phyloP scores from a whole-genome alignment of 2,329 filamentous ascomycete species.

The Tolypocladium ovalisporum region DNA sequence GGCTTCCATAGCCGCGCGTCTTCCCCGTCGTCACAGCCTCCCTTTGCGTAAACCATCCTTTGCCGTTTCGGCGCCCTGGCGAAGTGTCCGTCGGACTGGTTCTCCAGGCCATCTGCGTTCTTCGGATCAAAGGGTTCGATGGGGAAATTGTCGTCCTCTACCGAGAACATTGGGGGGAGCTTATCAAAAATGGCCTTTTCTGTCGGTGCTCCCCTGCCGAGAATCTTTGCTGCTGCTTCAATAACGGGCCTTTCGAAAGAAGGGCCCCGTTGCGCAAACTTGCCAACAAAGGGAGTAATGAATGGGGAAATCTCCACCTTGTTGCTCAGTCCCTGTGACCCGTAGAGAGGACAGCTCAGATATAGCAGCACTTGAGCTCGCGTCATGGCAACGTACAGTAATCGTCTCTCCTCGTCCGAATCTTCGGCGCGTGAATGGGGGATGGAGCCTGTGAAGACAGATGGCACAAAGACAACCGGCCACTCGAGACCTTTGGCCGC shows the following conservation, averaged over 20 bases:
- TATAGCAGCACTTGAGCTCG: constrained; percentile 79
- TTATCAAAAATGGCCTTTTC: constrained; percentile 41
- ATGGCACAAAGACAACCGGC: constrained; percentile 89
- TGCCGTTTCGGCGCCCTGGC: constrained; percentile 17
- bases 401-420: constrained; percentile 71
- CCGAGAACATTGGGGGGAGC: constrained; percentile 40
- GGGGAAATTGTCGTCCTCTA: constrained; percentile 60
- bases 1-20: constrained; percentile 26
- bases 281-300: constrained; percentile 37
- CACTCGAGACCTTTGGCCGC: constrained; percentile 93
- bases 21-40: constrained; percentile 6
- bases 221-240: constrained; percentile 57
- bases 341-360: constrained; percentile 66
- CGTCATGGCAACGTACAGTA: constrained; percentile 96
- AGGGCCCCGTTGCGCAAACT: constrained; percentile 53
- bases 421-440: constrained; percentile 83
- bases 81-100: constrained; percentile 8
- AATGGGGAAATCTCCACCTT: constrained; percentile 63
- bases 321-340: constrained; percentile 44
- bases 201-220: constrained; percentile 51
- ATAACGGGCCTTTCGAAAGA: constrained; percentile 53
- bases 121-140: constrained; percentile 42
- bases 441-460: constrained; percentile 80
- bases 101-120: constrained; percentile 10
- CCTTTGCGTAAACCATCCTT: constrained; percentile 10